These are phyloP conservation scores for Claviceps sp. DNA, from an alignment of 2,329 filamentous ascomycete species.

Conservation along the genomic window DNA sequence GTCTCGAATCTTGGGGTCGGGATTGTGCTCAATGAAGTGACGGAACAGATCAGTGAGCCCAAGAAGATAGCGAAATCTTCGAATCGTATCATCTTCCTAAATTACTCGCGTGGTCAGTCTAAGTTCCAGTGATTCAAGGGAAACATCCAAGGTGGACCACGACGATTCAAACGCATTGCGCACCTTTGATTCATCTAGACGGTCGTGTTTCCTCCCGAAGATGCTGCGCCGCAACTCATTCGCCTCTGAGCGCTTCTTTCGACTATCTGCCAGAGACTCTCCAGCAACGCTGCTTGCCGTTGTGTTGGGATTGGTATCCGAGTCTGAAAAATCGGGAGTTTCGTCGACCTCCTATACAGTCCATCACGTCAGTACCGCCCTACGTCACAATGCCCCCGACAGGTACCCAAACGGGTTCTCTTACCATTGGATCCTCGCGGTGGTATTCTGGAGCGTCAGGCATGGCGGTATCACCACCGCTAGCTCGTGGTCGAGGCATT, in stretches of 20 bases:
- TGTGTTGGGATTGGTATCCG: constrained; percentile 53
- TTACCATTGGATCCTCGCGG: constrained; percentile 36
- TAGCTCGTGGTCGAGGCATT: constrained; percentile 41
- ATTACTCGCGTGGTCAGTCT: constrained; percentile 1
- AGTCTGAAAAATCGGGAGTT: constrained; percentile 53
- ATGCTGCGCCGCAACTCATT: constrained; percentile 84
- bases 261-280: constrained; percentile 59
- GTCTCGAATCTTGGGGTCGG: constrained; percentile 85
- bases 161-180: constrained; percentile 6
- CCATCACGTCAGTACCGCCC: not conserved
- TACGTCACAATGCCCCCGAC: not conserved
- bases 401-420: constrained; percentile 7
- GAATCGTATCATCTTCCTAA: constrained; percentile 87
- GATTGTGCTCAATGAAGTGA: constrained; percentile 97
- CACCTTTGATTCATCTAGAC: constrained; percentile 85
- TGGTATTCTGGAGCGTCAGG: constrained; percentile 40
- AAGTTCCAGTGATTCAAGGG: not conserved
- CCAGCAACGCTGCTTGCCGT: constrained; percentile 76
- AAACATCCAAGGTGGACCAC: not conserved
- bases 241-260: constrained; percentile 74
- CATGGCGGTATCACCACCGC: constrained; percentile 47
- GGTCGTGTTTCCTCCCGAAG: constrained; percentile 88
- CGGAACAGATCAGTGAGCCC: constrained; percentile 94
- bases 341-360: constrained; percentile 44
- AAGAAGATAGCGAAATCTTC: constrained; percentile 85